These are phyloP conservation scores for Entonaema liquescens DNA, from an alignment of 495 filamentous ascomycete species.

Conservation along the genomic window DNA sequence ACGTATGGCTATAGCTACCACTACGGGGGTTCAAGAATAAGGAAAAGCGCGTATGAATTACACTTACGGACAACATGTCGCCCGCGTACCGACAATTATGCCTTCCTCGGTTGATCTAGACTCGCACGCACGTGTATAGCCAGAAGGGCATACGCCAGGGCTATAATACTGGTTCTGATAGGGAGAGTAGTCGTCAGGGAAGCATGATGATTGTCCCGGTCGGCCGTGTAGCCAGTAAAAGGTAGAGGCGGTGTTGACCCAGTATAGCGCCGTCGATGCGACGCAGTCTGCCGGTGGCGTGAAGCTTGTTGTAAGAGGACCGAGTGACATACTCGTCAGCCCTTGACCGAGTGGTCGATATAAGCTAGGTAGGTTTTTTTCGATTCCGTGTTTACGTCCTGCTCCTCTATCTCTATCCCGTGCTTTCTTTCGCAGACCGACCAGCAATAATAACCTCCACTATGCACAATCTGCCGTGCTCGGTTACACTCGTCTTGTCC, in stretches of 20 bases:
- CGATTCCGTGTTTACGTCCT: not conserved
- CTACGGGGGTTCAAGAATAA: not conserved
- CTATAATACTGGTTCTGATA: constrained; percentile 39
- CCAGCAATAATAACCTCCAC: not conserved
- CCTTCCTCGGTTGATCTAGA: constrained; percentile 5
- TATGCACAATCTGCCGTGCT: not conserved
- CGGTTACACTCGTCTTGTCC: not conserved
- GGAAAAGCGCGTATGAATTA: not conserved
- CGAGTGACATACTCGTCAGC: constrained; percentile 43
- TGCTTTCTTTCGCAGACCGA: not conserved
- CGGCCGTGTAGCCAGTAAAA: constrained; percentile 38
- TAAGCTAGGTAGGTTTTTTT: not conserved
- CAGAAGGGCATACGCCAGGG: constrained; percentile 41
- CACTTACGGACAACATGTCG: constrained; percentile 46
- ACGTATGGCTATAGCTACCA: not conserved
- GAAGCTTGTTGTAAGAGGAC: constrained; percentile 47
- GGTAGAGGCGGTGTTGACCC: constrained; percentile 49
- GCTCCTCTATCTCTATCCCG: not conserved
- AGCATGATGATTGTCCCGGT: constrained; percentile 26
- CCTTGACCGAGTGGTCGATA: not conserved
- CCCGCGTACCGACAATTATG: constrained; percentile 23
- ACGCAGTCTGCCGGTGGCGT: constrained; percentile 43
- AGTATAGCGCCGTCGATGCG: constrained; percentile 53
- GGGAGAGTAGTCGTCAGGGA: constrained; percentile 31
- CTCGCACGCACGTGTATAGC: constrained; percentile 40